Evolutionary conservation across 1,284 basidiomycete species (phyloP), one percentile per base, ranked within the genome.

Genomic region (Dichomitus squalens): DNA sequence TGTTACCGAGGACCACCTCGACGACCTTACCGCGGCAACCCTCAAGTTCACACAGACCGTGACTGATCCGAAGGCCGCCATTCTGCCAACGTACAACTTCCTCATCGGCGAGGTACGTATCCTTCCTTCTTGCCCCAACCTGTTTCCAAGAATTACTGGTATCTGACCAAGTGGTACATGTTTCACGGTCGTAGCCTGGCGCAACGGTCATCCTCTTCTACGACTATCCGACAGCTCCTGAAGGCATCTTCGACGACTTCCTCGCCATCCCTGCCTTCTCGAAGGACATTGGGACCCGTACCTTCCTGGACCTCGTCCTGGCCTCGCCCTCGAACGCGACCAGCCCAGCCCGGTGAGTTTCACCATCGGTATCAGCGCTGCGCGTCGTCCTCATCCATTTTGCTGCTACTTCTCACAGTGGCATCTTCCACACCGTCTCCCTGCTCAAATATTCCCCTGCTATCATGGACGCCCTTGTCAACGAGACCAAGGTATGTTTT

Each of bases 11-110:
- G 67, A 75, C 16, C 60, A 75, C 5, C 65, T 81, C 11, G 69
- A 74, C 23, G 68, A 66, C 2, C 73, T 85, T 25, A 71, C 69
- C 18, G 70, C 63, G 3, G 87, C 85, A 0, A 79, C 78, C 0
- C 74, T 75, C 12, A 76, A 77, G n/a, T 88, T 86, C 66, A 65
- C 74, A 2, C 69, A 72, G 7, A 76, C 73, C 3, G 77, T 79
- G 11, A 79, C 66, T 0, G 85, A 87, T 63, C 83, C 83, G 0
- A 88, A 87, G 68, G 88, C 87, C 6, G 72, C 67, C 1, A 76
- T 85, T n/a, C 78, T 88, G 39, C 75, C 80, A 0, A 76, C 83
- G 0, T 85, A 81, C 55, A 82, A 80, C 57, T 80, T 75, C 53
- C n/a, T 78, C 3, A 58, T 75, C 6, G 79, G 77, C 8, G 44